Evolutionary conservation across 139 green algal species (phyloP), one percentile per base, ranked within the genome.

Genomic region (Chlamydomonas incerta): DNA sequence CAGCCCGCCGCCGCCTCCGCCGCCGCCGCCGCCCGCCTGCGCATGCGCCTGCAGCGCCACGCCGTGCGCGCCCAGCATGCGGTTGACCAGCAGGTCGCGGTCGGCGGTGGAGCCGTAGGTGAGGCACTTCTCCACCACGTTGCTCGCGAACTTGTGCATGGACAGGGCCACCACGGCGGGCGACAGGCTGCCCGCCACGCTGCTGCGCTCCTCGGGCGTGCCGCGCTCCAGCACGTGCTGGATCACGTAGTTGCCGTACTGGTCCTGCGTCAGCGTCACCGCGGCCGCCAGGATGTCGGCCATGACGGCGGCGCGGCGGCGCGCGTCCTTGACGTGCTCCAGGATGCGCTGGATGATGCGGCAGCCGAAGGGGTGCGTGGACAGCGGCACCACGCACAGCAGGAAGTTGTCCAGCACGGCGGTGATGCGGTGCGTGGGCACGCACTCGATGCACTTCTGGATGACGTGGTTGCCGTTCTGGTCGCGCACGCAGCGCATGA

Each of bases 401-500:
- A 93, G 89, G 87, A 99, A 96, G 71, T 87, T 88, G 88, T 96
- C 86, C 72, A 97, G 66, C n/a, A 94, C 57, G 57, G n/a, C 87
- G 33, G 65, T 72, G 68, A 98, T 93, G 82, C 90, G 90, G 41
- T 90, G 79, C 0, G 87, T 91, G 50, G 95, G 92, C 37, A 99
- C 91, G 65, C 95, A 94, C 92, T 98, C 96, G 37, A 99, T 97
- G 91, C 97, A 68, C 83, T 96, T 97, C 82, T 99, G 96, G 29
- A 99, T 95, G 57, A 99, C 97, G 85, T 99, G 97, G 92, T 99
- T 99, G 83, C 96, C 97, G 71, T 99, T 99, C 81, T 88, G 96
- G 89, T 99, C 97, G 34, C 92, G 90, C 67, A 98, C 93, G 82
- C 94, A 97, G 60, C 92, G 88, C 87, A 97, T 94, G 37, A 97